Evolutionary conservation across 2,329 filamentous ascomycete genomes (phyloP), one percentile per base, ranked within the genome.

Genomic region (Fusarium aywerte): DNA sequence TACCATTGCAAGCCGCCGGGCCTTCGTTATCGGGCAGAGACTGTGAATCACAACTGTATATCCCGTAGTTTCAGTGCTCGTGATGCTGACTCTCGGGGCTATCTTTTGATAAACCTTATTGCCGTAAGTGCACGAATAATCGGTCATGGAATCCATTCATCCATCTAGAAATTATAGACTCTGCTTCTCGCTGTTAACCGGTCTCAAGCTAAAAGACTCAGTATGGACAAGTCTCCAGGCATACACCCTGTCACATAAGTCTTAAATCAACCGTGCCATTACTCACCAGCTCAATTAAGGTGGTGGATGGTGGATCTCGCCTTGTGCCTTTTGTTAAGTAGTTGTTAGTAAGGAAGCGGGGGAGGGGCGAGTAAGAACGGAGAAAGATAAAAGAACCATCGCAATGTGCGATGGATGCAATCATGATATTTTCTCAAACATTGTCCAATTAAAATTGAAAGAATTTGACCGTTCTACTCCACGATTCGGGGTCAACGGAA

Each of bases 291-390:
- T 50, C 36, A 21, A 62, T 56, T 39, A 44, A 67, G 40, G 47
- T 63, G 48, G 52, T 60, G 62, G 61, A 61, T 66, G 61, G 65
- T 68, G 65, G 65, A 68, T 65, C 60, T 69, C 35, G 45, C 44
- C 36, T 62, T 66, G 49, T 31, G 40, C 54, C 38, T 65, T 31
- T 20, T 48, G 56, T 55, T 68, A 38, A 59, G 38, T 69, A 62
- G 66, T 36, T 52, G 39, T 63, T 53, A 45, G 45, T 55, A 40
- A 52, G 54, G 15, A 52, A 61, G 67, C 62, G 67, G 67, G 67
- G 67, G 44, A 69, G 62, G 67, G 67, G 67, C 62, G 35, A 69
- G 64, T 64, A 68, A 53, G 44, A 49, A 42, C n/a, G 60, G 57
- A 47, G 33, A 52, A 55, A 51, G 56, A 49, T 62, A 39, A 48